Base-by-base conservation (phyloP, 2,329 filamentous ascomycete species). In the Samsoniella hepiali region DNA sequence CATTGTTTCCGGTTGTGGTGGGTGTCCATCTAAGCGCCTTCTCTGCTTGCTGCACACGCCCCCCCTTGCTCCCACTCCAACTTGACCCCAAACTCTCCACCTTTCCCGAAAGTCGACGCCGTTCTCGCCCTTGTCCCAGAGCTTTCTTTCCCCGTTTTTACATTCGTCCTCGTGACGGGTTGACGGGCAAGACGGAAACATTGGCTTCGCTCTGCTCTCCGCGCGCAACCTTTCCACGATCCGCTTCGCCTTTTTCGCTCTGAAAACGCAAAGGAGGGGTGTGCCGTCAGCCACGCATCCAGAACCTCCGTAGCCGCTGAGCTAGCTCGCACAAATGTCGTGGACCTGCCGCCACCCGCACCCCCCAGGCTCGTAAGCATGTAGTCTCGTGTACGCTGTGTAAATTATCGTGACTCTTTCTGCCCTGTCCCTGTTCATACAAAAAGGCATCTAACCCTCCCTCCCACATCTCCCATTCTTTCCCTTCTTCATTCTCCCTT, bases 41-140 rank as follows among this genome's bases (percentile, higher is more conserved):
- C 10, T 13, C 17, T n/a, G 10, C 2, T 29, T 22, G 22, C 27
- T 29, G 11, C 29, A 53, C 61, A 51, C 55, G 34, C 29, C 54
- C 42, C 45, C 29, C 36, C 34, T 3, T 5, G 5, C 50, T 55
- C 22, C 32, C 32, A 36, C 51, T 9, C 50, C 50, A 61, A 47
- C 29, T 22, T 22, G 53, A 61, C 47, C 47, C 58, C 58, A 61
- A 61, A 29, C 59, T 62, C 50, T 55, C 59, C 59, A 62, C 59
- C 59, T 34, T 54, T 56, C 11, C 22, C 32, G 11, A 62, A 38
- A 27, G 34, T 58, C 61, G 61, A 63, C 47, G 54, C 61, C 61
- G 61, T 63, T 63, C 61, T 63, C 61, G 61, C 61, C 53, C 54
- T 56, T 44, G 17, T 40, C 34, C 53, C 10, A 51, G 31, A 22